These are phyloP conservation scores for Beverwykella pulmonaria DNA, from an alignment of 495 filamentous ascomycete species.

Conservation along the genomic window DNA sequence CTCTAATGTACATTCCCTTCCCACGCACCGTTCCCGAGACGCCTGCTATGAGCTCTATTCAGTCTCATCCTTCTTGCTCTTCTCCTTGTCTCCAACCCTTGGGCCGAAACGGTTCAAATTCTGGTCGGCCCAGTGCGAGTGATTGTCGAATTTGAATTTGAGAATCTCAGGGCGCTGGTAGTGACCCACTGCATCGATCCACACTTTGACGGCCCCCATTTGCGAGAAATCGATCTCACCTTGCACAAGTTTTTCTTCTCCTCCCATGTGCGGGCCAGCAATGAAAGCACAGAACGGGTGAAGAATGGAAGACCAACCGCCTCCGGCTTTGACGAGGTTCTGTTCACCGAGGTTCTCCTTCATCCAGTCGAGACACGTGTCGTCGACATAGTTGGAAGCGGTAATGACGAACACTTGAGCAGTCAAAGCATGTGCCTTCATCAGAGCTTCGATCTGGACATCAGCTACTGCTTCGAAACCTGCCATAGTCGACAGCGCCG, in stretches of 20 bases:
- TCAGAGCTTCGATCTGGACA: slow-evolving; percentile 51
- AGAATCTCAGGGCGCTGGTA: slow-evolving; percentile 51
- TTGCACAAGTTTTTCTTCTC: slow-evolving; percentile 43
- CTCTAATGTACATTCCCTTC: no score
- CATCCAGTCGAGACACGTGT: slow-evolving; percentile 50
- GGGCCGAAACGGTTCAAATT: slow-evolving; percentile 18
- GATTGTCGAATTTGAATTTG: slow-evolving; percentile 40
- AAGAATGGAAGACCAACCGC: slow-evolving; percentile 47
- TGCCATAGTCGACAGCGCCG: slow-evolving; percentile 45
- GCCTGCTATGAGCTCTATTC: no score
- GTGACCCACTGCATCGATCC: slow-evolving; percentile 48
- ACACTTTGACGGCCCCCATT: slow-evolving; percentile 47
- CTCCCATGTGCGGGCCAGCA: slow-evolving; percentile 45
- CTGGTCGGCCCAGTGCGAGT: slow-evolving; percentile 46
- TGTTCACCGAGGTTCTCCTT: slow-evolving; percentile 48
- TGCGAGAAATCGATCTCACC: slow-evolving; percentile 50
- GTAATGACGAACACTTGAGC: slow-evolving; percentile 50
- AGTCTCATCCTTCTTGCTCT: neutral
- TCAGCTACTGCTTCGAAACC: slow-evolving; percentile 46
- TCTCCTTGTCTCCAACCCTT: neutral
- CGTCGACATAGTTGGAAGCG: slow-evolving; percentile 49
- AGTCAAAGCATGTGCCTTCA: slow-evolving; percentile 51
- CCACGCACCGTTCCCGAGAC: no score
- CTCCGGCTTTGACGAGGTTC: slow-evolving; percentile 47
- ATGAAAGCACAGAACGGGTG: slow-evolving; percentile 42